phyloP scores from a whole-genome alignment of 1,284 basidiomycete genomes.

The Blastosporella zonata region DNA sequence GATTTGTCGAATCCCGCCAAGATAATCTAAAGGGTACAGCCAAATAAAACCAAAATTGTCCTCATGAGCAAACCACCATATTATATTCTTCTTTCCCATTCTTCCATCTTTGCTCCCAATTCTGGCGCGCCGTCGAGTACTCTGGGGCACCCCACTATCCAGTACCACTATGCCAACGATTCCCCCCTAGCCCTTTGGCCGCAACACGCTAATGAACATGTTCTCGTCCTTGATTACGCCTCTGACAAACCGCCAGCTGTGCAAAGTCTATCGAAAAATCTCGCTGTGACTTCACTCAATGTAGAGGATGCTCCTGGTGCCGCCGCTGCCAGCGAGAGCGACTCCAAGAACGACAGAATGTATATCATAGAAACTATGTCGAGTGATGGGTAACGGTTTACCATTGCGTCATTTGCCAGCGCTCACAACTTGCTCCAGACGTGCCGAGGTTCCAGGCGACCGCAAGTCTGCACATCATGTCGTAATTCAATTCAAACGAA shows the following conservation, averaged over 20 bases:
- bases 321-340: constrained; percentile 44
- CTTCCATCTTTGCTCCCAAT: constrained; percentile 35
- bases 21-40: neutral
- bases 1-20: neutral
- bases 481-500: constrained; percentile 61
- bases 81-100: constrained; percentile 62
- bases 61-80: constrained; percentile 38
- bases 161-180: constrained; percentile 80
- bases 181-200: constrained; percentile 60
- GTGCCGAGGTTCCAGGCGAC: constrained; percentile 37
- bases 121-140: constrained; percentile 37
- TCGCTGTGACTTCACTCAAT: constrained; percentile 59
- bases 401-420: constrained; percentile 5
- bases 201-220: constrained; percentile 55
- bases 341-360: constrained; percentile 60
- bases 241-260: constrained; percentile 37
- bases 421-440: constrained; percentile 22
- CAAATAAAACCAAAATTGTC: constrained; percentile 9
- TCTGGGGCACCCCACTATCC: constrained; percentile 70
- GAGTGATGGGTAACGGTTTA: constrained; percentile 37
- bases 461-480: constrained; percentile 45
- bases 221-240: constrained; percentile 64
- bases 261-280: constrained; percentile 58
- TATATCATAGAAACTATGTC: constrained; percentile 67
- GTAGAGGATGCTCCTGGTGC: constrained; percentile 72